phyloP scores from a whole-genome alignment of 1,284 basidiomycete species.

The Lignosus rhinocerotis region DNA sequence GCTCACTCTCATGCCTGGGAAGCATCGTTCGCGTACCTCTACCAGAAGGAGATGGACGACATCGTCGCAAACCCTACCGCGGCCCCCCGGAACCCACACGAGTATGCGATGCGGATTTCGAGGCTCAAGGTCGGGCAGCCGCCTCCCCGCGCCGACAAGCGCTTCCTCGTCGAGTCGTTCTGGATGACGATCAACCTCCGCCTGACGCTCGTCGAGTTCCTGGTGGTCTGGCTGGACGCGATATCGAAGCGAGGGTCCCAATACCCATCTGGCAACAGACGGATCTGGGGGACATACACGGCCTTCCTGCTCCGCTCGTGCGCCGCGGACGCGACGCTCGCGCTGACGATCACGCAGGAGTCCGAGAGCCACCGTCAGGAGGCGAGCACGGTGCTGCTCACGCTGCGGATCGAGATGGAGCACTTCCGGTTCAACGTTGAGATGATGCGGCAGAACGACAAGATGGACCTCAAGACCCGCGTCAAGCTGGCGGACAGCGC shows the following conservation, averaged over 20 bases:
- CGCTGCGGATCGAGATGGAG: slow-evolving; percentile 39
- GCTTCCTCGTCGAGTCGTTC: slow-evolving; percentile 57
- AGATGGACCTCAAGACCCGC: slow-evolving; percentile 13
- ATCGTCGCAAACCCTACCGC: slow-evolving; percentile 35
- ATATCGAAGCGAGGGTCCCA: slow-evolving; percentile 16
- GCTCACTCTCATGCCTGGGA: slow-evolving; percentile 56
- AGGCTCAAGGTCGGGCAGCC: slow-evolving; percentile 52
- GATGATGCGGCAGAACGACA: slow-evolving; percentile 38
- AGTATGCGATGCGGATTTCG: slow-evolving; percentile 49
- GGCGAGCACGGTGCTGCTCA: slow-evolving; percentile 38
- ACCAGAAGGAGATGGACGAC: slow-evolving; percentile 46
- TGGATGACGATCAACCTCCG: slow-evolving; percentile 48
- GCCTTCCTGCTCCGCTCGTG: slow-evolving; percentile 45
- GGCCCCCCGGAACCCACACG: slow-evolving; percentile 41
- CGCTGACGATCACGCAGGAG: slow-evolving; percentile 39
- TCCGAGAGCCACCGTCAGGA: slow-evolving; percentile 38
- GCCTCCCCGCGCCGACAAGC: slow-evolving; percentile 51
- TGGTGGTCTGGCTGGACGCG: slow-evolving; percentile 21
- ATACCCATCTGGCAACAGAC: slow-evolving; percentile 24
- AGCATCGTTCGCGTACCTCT: slow-evolving; percentile 49
- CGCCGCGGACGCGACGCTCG: slow-evolving; percentile 41
- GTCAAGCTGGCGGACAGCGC: slow-evolving; percentile 22
- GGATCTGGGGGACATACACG: slow-evolving; percentile 40
- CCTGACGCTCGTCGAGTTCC: slow-evolving; percentile 41
- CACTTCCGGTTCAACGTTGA: slow-evolving; percentile 43